Evolutionary conservation across 352 stramenopile genomes (phyloP), one percentile per base, ranked within the genome.

Genomic region (Plasmopara halstedii): DNA sequence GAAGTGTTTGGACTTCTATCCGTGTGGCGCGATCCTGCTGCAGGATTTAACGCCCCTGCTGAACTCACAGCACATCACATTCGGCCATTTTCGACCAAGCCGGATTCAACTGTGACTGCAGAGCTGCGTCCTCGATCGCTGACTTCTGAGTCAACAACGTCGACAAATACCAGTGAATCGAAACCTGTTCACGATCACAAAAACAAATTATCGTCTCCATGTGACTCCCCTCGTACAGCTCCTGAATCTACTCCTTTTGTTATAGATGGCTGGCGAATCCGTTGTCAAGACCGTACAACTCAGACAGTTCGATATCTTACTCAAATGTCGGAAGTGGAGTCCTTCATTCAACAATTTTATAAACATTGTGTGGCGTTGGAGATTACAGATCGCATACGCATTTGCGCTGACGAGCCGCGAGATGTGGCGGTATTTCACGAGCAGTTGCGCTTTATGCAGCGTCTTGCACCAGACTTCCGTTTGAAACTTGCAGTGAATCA

Each of bases 401-500:
- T 89, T 18, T 89, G 78, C 29, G 78, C 78, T 1, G 78, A 89
- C 43, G 78, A 89, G 49, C 78, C 78, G 1, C 67, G 56, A 21
- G 64, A 85, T 6, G 38, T 85, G 17, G 33, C 50, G 4, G 43
- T 74, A 6, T 88, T 89, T 43, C 60, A 83, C 45, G 67, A 68
- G 19, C 78, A 89, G 49, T 62, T 86, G 45, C 53, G 60, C 32
- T 89, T 85, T 22, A 50, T 89, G 32, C 53, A 79, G 43, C 73
- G 67, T 5, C 47, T 83, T 15, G 78, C 78, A 10, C 78, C 78
- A 0, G 64, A 64, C 22, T 85, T 89, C 58, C 59, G 69, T 22
- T 61, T 87, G 50, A 89, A 89, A 60, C 42, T 89, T 14, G 78
- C 78, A 4, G 66, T 89, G 20, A 88, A 89, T 35, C 70, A 85